Evolutionary conservation across 352 stramenopile species (phyloP).

Genomic region (Plasmopara viticola): DNA sequence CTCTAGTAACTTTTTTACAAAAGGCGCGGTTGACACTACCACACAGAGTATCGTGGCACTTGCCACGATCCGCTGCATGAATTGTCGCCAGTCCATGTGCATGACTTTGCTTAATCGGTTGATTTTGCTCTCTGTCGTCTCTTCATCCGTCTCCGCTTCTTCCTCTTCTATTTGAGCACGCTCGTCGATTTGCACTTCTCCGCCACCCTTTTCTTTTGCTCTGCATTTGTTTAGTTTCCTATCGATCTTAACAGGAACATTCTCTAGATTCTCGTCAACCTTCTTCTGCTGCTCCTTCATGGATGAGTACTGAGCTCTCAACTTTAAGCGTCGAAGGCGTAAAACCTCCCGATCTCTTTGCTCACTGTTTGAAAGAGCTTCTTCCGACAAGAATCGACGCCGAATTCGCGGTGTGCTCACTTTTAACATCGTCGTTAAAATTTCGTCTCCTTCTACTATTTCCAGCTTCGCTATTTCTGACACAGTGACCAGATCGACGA

Average conservation of each 20-base stretch:
- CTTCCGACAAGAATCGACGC: constrained; percentile 48
- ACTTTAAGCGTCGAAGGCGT: constrained; percentile 35
- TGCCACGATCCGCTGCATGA: constrained; percentile 31
- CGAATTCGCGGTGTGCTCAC: constrained; percentile 34
- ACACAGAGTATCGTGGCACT: constrained; percentile 32
- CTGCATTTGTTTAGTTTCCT: constrained; percentile 6
- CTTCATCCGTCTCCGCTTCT: constrained; percentile 42
- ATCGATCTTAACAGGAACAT: not conserved
- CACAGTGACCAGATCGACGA: constrained; percentile 38
- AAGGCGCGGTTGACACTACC: constrained; percentile 36
- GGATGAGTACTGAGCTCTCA: constrained; percentile 31
- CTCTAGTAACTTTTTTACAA: constrained; percentile 29
- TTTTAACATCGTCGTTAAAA: constrained; percentile 42
- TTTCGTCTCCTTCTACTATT: constrained; percentile 61
- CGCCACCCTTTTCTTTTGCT: constrained; percentile 5
- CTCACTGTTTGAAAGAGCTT: constrained; percentile 38
- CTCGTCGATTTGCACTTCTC: constrained; percentile 7
- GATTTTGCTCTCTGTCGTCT: constrained; percentile 41
- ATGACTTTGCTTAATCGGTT: constrained; percentile 28
- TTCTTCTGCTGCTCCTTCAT: constrained; percentile 18
- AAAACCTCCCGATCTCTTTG: constrained; percentile 42
- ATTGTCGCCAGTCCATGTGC: constrained; percentile 32
- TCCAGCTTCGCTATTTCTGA: constrained; percentile 35
- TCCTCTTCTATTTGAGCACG: constrained; percentile 19
- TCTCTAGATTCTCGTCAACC: not conserved